Conservation (phyloP, 1,139 yeast species). For the Scheffersomyces quercinus region DNA sequence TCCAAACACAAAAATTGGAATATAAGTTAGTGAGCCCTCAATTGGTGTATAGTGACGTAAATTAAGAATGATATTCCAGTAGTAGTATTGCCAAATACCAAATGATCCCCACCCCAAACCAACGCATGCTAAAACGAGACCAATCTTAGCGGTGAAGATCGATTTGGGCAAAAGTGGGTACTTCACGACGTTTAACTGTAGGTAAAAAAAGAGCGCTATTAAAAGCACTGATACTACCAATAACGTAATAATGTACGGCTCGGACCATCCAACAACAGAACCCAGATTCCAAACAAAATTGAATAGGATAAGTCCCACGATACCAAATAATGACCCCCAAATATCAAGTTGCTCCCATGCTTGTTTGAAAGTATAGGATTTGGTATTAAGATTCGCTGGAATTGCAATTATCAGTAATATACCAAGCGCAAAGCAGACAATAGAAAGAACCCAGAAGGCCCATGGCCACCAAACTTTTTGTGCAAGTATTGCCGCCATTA, state of each 20-base stretch:
- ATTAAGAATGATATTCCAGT: conserved; percentile 44
- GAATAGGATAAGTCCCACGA: conserved; percentile 47
- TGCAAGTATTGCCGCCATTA: conserved; percentile 50
- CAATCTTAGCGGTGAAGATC: conserved; percentile 39
- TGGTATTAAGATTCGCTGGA: conserved; percentile 26
- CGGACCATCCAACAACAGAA: conserved; percentile 51
- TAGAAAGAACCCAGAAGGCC: conserved; percentile 49
- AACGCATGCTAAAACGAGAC: conserved; percentile 34
- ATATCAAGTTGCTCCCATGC: conserved; percentile 36
- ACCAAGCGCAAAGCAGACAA: conserved; percentile 32
- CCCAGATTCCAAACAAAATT: conserved; percentile 59
- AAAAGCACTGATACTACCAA: conserved; percentile 41
- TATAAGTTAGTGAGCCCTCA: conserved; percentile 43
- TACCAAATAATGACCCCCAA: conserved; percentile 47
- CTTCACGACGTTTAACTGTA: conserved; percentile 26
- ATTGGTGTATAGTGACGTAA: conserved; percentile 47
- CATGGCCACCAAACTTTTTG: conserved; percentile 52
- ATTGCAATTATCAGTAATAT: conserved; percentile 28
- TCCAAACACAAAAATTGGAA: conserved; percentile 49
- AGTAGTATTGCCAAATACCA: conserved; percentile 52
- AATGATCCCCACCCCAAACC: conserved; percentile 60
- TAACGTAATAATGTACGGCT: conserved; percentile 46
- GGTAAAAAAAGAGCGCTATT: conserved; percentile 30
- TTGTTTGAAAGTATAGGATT: conserved; percentile 6
- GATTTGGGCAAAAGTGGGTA: conserved; percentile 50